Base-by-base conservation (phyloP, 805 yeast genomes). In the Millerago galiae region DNA sequence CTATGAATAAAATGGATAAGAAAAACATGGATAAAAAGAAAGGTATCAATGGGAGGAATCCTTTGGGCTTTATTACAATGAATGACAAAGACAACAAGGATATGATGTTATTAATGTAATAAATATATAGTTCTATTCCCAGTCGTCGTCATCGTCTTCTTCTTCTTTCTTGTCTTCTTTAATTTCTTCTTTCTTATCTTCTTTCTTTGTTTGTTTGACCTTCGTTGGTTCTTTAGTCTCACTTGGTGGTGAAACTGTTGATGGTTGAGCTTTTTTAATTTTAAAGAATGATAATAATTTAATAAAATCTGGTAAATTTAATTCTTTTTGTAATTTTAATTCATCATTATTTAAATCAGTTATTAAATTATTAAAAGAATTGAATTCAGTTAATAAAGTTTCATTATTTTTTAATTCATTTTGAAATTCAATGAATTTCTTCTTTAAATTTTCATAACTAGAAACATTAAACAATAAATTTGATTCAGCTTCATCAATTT, bases 381-480 rank as follows among this genome's bases (percentile, higher is more conserved):
- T 14, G 14, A n/a, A 29, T 14, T 8, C 9, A 7, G 6, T 29
- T 9, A 8, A 2, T 29, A 29, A 14, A 7, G n/a, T 12, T 2
- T 29, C 17, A 29, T 29, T 15, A 7, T n/a, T 29, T 14, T 8
- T 5, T 29, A 29, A 29, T 15, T 29, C 9, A 9, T 10, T 15
- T 14, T 29, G 11, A 5, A 29, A 14, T 14, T 29, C 32, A n/a
- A 14, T 3, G 5, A 29, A n/a, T 72, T 65, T 7, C 4, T 5
- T 7, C 7, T 21, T 21, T 21, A 21, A 21, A 21, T 21, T 21
- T 21, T n/a, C n/a, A n/a, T n/a, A n/a, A n/a, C n/a, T n/a, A n/a
- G 24, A 21, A 30, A 71, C 72, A 45, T 67, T 70, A 52, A 70
- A 72, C 42, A 78, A 56, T 10, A 73, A 51, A 28, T 68, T 18